Conservation (phyloP, 352 stramenopile genomes). For the Phytopythium oedochilum region DNA sequence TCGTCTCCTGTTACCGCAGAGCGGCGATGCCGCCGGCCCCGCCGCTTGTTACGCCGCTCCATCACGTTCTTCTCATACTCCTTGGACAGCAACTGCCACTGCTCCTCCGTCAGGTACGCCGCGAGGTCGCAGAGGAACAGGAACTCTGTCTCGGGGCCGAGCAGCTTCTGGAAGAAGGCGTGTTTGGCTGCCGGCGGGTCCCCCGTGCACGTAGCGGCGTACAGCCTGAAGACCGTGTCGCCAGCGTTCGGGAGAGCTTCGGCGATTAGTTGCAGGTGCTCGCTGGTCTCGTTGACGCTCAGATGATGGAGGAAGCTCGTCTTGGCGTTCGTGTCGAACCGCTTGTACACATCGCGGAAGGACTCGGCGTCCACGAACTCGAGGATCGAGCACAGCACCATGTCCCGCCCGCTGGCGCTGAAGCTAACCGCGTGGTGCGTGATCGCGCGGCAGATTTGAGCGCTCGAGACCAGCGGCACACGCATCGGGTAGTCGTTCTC, state of each 20-base stretch:
- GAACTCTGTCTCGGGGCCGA: conserved; percentile 60
- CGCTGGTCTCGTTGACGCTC: conserved; percentile 42
- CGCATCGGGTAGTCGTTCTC: conserved; percentile 36
- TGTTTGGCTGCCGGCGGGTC: conserved; percentile 26
- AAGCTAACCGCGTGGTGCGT: conserved; percentile 40
- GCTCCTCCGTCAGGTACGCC: conserved; percentile 48
- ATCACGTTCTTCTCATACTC: conserved; percentile 56
- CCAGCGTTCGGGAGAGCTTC: conserved; percentile 47
- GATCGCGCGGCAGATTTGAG: conserved; percentile 73
- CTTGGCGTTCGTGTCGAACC: conserved; percentile 54
- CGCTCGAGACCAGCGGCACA: conserved; percentile 51
- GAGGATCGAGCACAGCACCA: conserved; percentile 66
- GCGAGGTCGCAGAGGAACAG: conserved; percentile 69
- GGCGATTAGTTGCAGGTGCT: conserved; percentile 51
- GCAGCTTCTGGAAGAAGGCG: conserved; percentile 52
- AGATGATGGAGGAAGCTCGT: conserved; percentile 59
- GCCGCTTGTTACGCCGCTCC: conserved; percentile 20
- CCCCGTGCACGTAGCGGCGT: conserved; percentile 36
- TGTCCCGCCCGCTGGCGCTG: conserved; percentile 67
- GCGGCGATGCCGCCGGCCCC: background rate
- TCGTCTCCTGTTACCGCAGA: conserved; percentile 9
- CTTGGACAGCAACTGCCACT: conserved; percentile 58
- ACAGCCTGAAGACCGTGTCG: conserved; percentile 61
- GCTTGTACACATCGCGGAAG: conserved; percentile 62
- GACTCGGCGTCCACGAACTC: conserved; percentile 59